Conservation (phyloP, 2,329 filamentous ascomycete genomes). For the Aureobasidium vineae region DNA sequence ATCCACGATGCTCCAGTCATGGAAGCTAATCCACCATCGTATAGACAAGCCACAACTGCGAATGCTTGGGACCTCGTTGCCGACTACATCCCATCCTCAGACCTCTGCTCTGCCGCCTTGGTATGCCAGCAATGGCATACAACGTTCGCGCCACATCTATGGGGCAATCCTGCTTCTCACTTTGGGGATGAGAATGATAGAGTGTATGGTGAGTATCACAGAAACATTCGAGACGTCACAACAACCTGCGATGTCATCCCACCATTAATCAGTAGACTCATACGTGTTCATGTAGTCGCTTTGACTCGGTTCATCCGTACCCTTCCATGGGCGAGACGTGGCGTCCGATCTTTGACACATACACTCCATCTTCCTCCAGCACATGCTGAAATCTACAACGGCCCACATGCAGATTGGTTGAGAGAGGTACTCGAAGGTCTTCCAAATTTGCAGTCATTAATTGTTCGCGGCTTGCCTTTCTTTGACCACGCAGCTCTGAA, state of each 20-base stretch:
- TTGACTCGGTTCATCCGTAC: conserved; percentile 59
- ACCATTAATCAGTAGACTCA: neutral
- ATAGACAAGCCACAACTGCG: conserved; percentile 55
- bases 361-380: conserved; percentile 61
- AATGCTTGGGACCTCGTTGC: conserved; percentile 58
- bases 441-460: conserved; percentile 58
- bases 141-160: conserved; percentile 59
- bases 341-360: conserved; percentile 57
- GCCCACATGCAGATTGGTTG: conserved; percentile 59
- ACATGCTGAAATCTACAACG: conserved; percentile 60
- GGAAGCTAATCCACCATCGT: conserved; percentile 61
- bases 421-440: conserved; percentile 58
- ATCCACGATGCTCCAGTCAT: conserved; percentile 37
- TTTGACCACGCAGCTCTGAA: conserved; percentile 60
- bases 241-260: neutral
- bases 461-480: conserved; percentile 59
- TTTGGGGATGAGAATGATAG: conserved; percentile 60
- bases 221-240: too few species aligned
- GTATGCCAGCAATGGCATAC: conserved; percentile 59
- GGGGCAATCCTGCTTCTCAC: conserved; percentile 62
- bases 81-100: conserved; percentile 55
- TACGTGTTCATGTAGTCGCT: conserved; percentile 46
- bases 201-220: conserved; percentile 50
- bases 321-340: conserved; percentile 53
- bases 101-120: conserved; percentile 56